phyloP scores from a whole-genome alignment of 495 filamentous ascomycete genomes.

The Cercophora samala region DNA sequence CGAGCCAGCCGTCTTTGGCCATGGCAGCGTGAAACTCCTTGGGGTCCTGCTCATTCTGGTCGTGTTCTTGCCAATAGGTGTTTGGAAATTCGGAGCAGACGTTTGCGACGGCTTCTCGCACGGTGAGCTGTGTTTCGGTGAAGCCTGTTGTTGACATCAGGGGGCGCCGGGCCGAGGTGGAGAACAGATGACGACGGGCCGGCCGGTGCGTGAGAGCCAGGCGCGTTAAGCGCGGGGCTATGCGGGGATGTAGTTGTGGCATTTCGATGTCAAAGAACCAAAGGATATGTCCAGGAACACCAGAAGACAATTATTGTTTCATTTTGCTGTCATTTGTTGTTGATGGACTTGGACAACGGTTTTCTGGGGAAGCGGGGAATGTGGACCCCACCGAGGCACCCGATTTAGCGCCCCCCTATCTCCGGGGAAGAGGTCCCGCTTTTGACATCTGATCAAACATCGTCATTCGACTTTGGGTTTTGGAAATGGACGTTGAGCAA shows the following conservation, averaged over 20 bases:
- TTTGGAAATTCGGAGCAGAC: conserved; percentile 64
- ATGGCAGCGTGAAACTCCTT: conserved; percentile 70
- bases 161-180: conserved; percentile 25
- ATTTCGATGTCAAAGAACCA: background rate
- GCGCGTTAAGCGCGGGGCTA: background rate
- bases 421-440: background rate
- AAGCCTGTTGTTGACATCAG: conserved; percentile 74
- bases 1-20: conserved; percentile 79
- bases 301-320: too few relatives aligned
- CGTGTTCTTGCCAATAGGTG: conserved; percentile 67
- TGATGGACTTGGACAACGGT: background rate
- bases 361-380: background rate
- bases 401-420: background rate
- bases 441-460: background rate
- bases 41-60: conserved; percentile 65
- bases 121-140: conserved; percentile 65
- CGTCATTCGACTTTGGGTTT: background rate
- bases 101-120: conserved; percentile 64
- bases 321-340: background rate
- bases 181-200: conserved; percentile 18
- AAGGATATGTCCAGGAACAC: background rate
- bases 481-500: background rate
- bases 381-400: background rate
- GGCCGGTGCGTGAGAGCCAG: background rate
- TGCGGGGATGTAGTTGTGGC: background rate